Evolutionary conservation across 192 early-diverging fungal genomes (phyloP).

Genomic region (Backusella macrospora): DNA sequence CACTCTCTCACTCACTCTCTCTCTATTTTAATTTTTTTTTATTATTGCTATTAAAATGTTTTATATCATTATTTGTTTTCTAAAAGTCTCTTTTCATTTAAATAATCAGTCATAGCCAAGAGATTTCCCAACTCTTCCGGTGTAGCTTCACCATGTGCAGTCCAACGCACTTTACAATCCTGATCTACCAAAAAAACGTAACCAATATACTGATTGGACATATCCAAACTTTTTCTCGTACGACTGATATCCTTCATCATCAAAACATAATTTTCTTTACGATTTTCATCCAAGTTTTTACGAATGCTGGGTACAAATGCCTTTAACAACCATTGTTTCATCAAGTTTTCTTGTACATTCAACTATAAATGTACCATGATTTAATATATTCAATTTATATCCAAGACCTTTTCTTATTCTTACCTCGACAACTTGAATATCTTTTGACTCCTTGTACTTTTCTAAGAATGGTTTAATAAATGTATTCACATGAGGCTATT

Average conservation of each 20-base stretch:
- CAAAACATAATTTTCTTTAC: conserved; percentile 51
- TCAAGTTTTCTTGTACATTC: conserved; percentile 59
- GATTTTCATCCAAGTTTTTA: conserved; percentile 42
- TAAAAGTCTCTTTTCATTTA: conserved; percentile 27
- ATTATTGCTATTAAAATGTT: conserved; percentile 4
- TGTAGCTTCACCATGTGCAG: conserved; percentile 53
- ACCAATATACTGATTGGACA: conserved; percentile 59
- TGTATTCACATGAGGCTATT: conserved; percentile 45
- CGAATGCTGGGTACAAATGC: conserved; percentile 55
- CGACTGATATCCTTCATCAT: conserved; percentile 53
- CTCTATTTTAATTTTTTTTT: too few relatives aligned
- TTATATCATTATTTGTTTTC: conserved; percentile 7
- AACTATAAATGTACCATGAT: conserved; percentile 29
- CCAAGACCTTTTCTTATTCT: neutral
- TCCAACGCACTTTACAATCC: conserved; percentile 62
- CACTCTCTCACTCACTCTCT: too few relatives aligned
- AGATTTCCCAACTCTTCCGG: conserved; percentile 45
- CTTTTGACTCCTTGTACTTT: conserved; percentile 35
- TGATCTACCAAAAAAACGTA: conserved; percentile 58
- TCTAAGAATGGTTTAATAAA: conserved; percentile 50
- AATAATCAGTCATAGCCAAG: conserved; percentile 41
- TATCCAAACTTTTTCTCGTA: conserved; percentile 47
- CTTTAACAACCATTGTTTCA: conserved; percentile 49
- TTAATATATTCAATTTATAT: neutral
- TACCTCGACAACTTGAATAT: conserved; percentile 53